Percentiles rank a stretch among this genome's conserved stretches.
Evolutionary conservation across 352 stramenopile species (phyloP).

Genomic region (Peronospora destructor): DNA sequence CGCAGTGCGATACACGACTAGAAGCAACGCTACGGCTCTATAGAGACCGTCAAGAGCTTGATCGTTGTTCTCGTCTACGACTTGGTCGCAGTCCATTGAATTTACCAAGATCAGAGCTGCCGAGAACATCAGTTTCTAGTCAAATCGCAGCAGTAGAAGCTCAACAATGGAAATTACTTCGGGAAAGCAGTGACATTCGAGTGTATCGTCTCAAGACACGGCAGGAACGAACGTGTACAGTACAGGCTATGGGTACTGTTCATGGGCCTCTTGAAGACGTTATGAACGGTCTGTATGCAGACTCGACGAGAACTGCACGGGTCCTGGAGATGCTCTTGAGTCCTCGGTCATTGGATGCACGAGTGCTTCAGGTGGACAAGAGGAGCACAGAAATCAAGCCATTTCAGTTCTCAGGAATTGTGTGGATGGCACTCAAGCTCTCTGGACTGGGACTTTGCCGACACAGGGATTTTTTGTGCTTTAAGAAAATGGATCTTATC

Average conservation of each 20-base stretch:
- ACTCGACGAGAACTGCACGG: conserved; percentile 56
- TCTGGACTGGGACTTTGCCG: conserved; percentile 46
- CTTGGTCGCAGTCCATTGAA: conserved; percentile 12
- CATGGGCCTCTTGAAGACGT: conserved; percentile 58
- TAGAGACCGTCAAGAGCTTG: conserved; percentile 41
- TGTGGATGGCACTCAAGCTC: conserved; percentile 59
- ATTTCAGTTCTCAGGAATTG: conserved; percentile 70
- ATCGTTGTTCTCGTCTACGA: conserved; percentile 14
- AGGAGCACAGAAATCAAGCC: conserved; percentile 46
- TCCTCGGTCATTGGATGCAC: conserved; percentile 42
- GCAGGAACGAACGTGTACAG: conserved; percentile 36
- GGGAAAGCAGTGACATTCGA: conserved; percentile 51
- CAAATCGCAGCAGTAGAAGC: conserved; percentile 7
- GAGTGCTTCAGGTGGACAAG: conserved; percentile 66
- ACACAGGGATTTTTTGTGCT: conserved; percentile 66
- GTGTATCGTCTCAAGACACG: conserved; percentile 46
- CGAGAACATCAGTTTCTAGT: conserved; percentile 1
- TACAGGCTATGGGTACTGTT: conserved; percentile 56
- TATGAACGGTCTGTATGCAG: conserved; percentile 73
- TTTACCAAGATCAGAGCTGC: conserved; percentile 4
- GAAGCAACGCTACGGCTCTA: conserved; percentile 39
- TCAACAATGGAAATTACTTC: conserved; percentile 60
- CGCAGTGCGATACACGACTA: conserved; percentile 39
- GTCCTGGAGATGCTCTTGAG: conserved; percentile 61
- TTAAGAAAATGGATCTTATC: conserved; percentile 68